A percentile compares a stretch with the other conserved stretches of the same genome.
phyloP scores from a whole-genome alignment of 1,139 yeast species.

The Blastobotrys raffinosifermentans region DNA sequence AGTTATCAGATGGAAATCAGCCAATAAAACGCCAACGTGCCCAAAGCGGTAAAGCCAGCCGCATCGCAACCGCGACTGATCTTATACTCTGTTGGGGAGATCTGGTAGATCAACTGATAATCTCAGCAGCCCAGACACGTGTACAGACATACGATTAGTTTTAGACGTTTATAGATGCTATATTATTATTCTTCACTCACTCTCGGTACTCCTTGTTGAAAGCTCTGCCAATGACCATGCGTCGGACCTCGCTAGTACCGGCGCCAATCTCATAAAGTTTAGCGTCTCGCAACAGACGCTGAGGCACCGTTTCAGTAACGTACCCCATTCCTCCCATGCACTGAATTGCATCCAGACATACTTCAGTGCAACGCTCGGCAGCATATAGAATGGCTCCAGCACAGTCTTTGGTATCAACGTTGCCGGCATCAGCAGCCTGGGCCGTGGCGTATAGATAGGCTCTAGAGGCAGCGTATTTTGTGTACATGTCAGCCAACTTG shows the following conservation, averaged over 20 bases:
- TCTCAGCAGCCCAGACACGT: too few relatives aligned
- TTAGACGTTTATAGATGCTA: too few relatives aligned
- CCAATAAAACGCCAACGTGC: too few relatives aligned
- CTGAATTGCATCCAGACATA: constrained; percentile 32
- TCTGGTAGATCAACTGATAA: too few relatives aligned
- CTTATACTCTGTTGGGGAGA: too few relatives aligned
- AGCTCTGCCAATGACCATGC: constrained; percentile 32
- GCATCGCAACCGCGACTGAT: too few relatives aligned
- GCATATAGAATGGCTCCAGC: constrained; percentile 33
- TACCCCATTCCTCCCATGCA: constrained; percentile 35
- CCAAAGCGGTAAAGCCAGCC: too few relatives aligned
- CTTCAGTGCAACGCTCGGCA: constrained; percentile 33
- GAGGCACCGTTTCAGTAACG: constrained; percentile 31
- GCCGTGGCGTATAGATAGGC: constrained; percentile 30
- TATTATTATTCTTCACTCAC: too few relatives aligned
- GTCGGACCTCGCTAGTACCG: constrained; percentile 31
- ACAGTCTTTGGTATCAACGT: constrained; percentile 29
- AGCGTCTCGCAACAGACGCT: constrained; percentile 30
- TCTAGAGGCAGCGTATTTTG: constrained; percentile 30
- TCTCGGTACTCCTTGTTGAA: constrained; percentile 28
- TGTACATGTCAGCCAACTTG: constrained; percentile 33
- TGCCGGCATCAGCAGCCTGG: constrained; percentile 26
- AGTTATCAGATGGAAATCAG: too few relatives aligned
- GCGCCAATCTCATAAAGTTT: constrained; percentile 34
- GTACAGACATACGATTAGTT: too few relatives aligned